phyloP scores from a whole-genome alignment of 768 basidiomycete genomes.

The Kondoa subrosea region DNA sequence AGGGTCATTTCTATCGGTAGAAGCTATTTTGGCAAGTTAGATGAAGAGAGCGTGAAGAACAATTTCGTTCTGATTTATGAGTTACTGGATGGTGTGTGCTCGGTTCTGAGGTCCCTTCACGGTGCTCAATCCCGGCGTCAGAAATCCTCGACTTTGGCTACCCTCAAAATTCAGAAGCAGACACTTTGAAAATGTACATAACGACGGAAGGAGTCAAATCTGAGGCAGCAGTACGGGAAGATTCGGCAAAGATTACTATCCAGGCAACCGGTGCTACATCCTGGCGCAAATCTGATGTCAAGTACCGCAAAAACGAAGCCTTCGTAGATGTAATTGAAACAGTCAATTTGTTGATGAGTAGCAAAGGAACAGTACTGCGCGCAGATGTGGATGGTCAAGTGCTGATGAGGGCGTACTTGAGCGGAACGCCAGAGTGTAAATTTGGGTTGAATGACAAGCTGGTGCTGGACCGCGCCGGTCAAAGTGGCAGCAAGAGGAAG shows the following conservation, averaged over 20 bases:
- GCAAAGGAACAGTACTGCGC: slow-evolving; percentile 80
- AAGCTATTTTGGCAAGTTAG: slow-evolving; percentile 94
- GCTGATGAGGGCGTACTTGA: slow-evolving; percentile 90
- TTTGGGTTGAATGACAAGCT: slow-evolving; percentile 97
- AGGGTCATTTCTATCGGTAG: slow-evolving; percentile 85
- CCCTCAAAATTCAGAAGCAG: slow-evolving; percentile 96
- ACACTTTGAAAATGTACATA: slow-evolving; percentile 92
- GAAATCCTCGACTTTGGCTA: slow-evolving; percentile 99
- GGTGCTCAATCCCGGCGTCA: slow-evolving; percentile 27
- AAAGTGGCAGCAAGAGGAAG: slow-evolving; percentile 18
- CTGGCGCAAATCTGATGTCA: slow-evolving; percentile 88
- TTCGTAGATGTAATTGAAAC: slow-evolving; percentile 99
- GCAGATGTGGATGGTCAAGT: slow-evolving; percentile 97
- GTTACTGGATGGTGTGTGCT: slow-evolving; percentile 68
- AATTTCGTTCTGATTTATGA: slow-evolving; percentile 98
- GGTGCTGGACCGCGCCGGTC: slow-evolving; percentile 60
- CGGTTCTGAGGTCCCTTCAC: slow-evolving; percentile 4
- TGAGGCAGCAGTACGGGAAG: slow-evolving; percentile 64
- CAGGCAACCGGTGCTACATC: slow-evolving; percentile 94
- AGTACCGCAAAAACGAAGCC: slow-evolving; percentile 98
- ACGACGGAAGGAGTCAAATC: slow-evolving; percentile 90
- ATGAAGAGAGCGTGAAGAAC: slow-evolving; percentile 96
- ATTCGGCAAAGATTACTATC: slow-evolving; percentile 87
- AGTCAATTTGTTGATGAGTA: slow-evolving; percentile 91
- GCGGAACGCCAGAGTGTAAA: slow-evolving; percentile 95